Evolutionary conservation across 441 rosid species (phyloP), one percentile per base, ranked within the genome.

Genomic region (Francoa sonchifolia): DNA sequence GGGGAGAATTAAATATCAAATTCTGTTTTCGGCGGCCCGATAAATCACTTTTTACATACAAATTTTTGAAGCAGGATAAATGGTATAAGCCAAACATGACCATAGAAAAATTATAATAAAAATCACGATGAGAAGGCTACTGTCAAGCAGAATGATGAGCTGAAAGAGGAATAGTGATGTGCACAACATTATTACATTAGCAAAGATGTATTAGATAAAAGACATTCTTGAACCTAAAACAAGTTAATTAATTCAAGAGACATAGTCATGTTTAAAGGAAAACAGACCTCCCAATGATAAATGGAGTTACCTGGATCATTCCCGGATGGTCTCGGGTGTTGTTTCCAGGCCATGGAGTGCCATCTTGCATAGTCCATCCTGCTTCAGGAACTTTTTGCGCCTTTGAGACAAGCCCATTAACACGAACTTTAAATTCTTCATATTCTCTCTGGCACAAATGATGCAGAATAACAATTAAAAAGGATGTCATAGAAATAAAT

Each of bases 331-430:
- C 98, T 61, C 96, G 77, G 46, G 69, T 76, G 65, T 90, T 90
- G 68, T 90, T 90, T 56, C 98, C 98, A 45, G 98, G 98, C 98
- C 98, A 90, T 0, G 98, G 98, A 17, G 98, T 90, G 28, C 98
- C 98, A 61, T 90, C 98, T 71, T 90, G 98, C 96, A 90, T 82
- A 23, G 82, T 71, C 96, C 98, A 90, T 52, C 98, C 98, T 73
- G 82, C 98, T 61, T 85, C 96, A 14, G 98, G 98, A 66, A 79
- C 59, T 46, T 86, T 90, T 33, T 66, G 71, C 12, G 98, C 95
- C 70, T 90, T 86, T 27, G 94, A 71, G 47, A 90, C 98, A 67
- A 90, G 89, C 50, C 81, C 94, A 53, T 90, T 86, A 43, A 85
- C 19, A 41, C 94, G 76, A 58, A 90, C 59, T 65, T 90, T 90